Percentiles rank a stretch among this genome's conserved stretches.
These are phyloP conservation scores for Fraxinus dipetala DNA, from an alignment of 305 asterid genomes.

Conservation along the genomic window DNA sequence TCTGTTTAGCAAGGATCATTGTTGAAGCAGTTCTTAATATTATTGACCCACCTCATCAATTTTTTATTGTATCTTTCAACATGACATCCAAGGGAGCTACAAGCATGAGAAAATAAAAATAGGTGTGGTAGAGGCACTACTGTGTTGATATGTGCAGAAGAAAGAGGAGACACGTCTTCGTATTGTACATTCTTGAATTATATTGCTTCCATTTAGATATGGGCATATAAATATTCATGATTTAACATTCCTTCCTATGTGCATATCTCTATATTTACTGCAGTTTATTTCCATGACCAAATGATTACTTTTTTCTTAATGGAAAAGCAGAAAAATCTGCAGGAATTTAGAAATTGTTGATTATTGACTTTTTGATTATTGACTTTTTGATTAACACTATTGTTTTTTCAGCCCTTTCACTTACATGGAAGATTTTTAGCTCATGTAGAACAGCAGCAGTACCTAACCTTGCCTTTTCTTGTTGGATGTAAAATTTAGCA, in stretches of 20 bases:
- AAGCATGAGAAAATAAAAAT: not conserved
- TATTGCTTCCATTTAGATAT: conserved; percentile 3
- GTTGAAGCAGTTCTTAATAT: conserved; percentile 8
- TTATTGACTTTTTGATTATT: not conserved
- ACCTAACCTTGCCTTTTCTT: not conserved
- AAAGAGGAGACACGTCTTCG: not conserved
- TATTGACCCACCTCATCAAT: not conserved
- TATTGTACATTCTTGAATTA: not conserved
- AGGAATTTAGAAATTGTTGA: not conserved
- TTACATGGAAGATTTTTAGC: not conserved
- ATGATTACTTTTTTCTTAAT: not conserved
- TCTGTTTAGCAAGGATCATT: not conserved
- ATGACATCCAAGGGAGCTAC: not conserved
- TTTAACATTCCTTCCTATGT: not conserved
- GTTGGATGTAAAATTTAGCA: not conserved
- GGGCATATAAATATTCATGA: conserved; percentile 1
- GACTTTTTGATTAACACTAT: not conserved
- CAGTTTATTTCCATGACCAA: not conserved
- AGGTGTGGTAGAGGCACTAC: not conserved
- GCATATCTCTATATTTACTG: not conserved
- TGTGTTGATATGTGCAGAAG: conserved; percentile 1
- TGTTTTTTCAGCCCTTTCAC: not conserved
- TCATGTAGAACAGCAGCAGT: not conserved
- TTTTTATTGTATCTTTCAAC: conserved; percentile 1
- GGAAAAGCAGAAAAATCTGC: not conserved